phyloP scores from a whole-genome alignment of 1,139 yeast genomes.

The Nakaseomyces bracarensis region DNA sequence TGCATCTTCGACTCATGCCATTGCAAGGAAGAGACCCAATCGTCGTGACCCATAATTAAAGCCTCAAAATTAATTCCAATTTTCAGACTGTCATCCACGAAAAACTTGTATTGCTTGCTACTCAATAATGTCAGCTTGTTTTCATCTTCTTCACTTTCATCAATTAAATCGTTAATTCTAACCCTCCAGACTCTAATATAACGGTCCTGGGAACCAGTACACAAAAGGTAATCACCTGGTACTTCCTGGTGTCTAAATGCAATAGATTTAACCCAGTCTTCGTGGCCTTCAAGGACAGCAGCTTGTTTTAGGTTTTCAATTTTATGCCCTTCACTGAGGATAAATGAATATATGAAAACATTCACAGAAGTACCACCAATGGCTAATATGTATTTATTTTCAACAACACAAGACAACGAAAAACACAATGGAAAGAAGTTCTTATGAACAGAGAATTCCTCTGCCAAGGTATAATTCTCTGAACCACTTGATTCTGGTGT shows the following conservation, averaged over 20 bases:
- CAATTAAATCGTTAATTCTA: slow-evolving; percentile 48
- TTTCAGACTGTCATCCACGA: slow-evolving; percentile 31
- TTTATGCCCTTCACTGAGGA: slow-evolving; percentile 17
- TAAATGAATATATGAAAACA: slow-evolving; percentile 49
- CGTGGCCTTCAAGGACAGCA: slow-evolving; percentile 72
- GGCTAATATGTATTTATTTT: slow-evolving; percentile 46
- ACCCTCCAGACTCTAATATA: slow-evolving; percentile 83
- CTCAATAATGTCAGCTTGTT: slow-evolving; percentile 45
- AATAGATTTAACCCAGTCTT: slow-evolving; percentile 83
- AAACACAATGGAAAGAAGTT: slow-evolving; percentile 62
- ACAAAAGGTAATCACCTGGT: slow-evolving; percentile 50
- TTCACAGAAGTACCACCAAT: slow-evolving; percentile 71
- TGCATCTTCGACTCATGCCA: slow-evolving; percentile 68
- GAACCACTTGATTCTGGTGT: slow-evolving; percentile 8
- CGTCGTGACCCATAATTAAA: slow-evolving; percentile 94
- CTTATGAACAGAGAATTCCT: slow-evolving; percentile 33
- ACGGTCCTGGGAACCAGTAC: slow-evolving; percentile 85
- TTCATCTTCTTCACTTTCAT: slow-evolving; percentile 48
- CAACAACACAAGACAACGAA: slow-evolving; percentile 41
- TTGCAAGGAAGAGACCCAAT: slow-evolving; percentile 80
- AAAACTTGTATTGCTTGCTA: slow-evolving; percentile 59
- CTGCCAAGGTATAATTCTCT: slow-evolving; percentile 14
- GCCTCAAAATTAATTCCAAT: slow-evolving; percentile 77
- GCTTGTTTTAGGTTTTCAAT: slow-evolving; percentile 33
- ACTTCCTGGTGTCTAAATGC: slow-evolving; percentile 44